phyloP scores from a whole-genome alignment of 257 asterid genomes.

The Cynanchum wilfordii region DNA sequence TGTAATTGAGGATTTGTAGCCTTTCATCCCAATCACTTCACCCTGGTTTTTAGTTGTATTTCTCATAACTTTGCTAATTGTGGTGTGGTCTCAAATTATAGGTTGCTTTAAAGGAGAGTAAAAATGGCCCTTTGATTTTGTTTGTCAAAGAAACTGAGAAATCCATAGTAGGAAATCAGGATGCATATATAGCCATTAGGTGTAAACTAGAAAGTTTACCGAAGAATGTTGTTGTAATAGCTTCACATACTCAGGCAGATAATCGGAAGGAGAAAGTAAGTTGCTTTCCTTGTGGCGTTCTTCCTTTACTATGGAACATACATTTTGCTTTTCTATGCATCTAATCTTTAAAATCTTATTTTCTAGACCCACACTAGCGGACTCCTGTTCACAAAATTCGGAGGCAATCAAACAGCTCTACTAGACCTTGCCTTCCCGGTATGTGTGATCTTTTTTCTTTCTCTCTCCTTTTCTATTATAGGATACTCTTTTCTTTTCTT shows the following conservation, averaged over 20 bases:
- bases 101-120: slow-evolving; percentile 70
- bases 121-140: slow-evolving; percentile 74
- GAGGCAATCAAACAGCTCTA: slow-evolving; percentile 81
- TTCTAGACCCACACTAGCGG: slow-evolving; percentile 82
- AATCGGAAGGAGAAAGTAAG: slow-evolving; percentile 82
- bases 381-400: slow-evolving; percentile 75
- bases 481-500: neutral
- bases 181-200: slow-evolving; percentile 57
- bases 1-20: neutral
- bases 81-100: slow-evolving; percentile 25
- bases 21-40: neutral
- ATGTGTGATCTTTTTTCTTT: slow-evolving; percentile 16
- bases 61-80: neutral
- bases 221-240: slow-evolving; percentile 69
- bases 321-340: neutral
- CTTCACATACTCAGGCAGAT: slow-evolving; percentile 71
- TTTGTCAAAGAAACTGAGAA: slow-evolving; percentile 93
- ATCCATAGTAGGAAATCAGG: slow-evolving; percentile 71
- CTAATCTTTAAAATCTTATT: slow-evolving; percentile 16
- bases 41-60: slow-evolving; percentile 4
- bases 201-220: slow-evolving; percentile 83
- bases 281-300: neutral
- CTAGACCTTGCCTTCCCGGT: slow-evolving; percentile 92
- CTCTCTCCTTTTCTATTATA: too few relatives aligned
- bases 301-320: too few relatives aligned